Evolutionary conservation across 2,329 filamentous ascomycete genomes (phyloP).

Genomic region (Emergomyces orientalis): DNA sequence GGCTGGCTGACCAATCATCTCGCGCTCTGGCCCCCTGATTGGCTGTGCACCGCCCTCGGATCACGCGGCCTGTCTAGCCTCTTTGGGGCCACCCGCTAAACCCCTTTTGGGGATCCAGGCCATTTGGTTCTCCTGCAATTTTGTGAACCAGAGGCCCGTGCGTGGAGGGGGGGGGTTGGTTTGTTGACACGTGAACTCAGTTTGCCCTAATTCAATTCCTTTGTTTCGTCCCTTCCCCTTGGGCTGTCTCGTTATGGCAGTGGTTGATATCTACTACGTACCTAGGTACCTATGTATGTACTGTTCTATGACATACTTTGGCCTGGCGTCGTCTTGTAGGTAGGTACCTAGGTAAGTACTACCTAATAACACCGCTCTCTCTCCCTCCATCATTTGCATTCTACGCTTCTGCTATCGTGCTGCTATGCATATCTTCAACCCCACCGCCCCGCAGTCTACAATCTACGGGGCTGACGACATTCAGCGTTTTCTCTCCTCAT

Average conservation of each 20-base stretch:
- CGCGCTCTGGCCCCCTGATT: slow-evolving; percentile 26
- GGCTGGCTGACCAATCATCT: neutral
- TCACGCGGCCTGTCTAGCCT: slow-evolving; percentile 15
- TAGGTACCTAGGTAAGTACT: too few species aligned
- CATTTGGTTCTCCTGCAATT: too few species aligned
- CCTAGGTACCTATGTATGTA: too few species aligned
- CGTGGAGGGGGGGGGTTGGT: neutral
- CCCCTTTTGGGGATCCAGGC: neutral
- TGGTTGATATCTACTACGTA: neutral
- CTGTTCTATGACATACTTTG: too few species aligned
- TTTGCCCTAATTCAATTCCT: neutral
- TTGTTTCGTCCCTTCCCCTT: neutral
- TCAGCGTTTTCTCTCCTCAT: neutral
- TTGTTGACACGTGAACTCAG: neutral
- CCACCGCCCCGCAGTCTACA: too few species aligned
- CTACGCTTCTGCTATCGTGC: neutral
- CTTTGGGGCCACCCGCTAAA: neutral
- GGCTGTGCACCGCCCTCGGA: slow-evolving; percentile 14
- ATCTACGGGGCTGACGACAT: too few species aligned
- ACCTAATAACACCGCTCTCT: too few species aligned
- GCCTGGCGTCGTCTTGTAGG: too few species aligned
- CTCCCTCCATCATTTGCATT: neutral
- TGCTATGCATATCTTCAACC: neutral
- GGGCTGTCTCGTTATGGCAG: neutral
- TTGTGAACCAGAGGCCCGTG: neutral